Percentiles rank a stretch among this genome's conserved stretches.
Conservation (phyloP, 129 eudicot species). For the Smallanthus sonchifolius region DNA sequence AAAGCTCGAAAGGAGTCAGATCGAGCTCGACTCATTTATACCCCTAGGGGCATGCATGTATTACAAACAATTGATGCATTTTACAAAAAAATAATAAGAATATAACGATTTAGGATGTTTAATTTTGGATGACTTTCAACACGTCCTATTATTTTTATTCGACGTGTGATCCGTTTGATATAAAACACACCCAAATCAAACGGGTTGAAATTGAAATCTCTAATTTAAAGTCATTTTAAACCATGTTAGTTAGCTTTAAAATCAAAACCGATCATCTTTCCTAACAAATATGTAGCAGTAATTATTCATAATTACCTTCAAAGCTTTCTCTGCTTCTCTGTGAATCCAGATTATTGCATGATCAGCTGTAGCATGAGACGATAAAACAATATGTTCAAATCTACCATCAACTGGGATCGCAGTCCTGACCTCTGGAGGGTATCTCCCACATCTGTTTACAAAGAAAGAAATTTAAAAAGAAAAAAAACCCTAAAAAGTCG, state of each 20-base stretch:
- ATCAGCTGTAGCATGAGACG: conserved; percentile 77
- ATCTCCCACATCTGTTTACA: conserved; percentile 78
- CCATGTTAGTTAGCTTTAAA: too few relatives aligned
- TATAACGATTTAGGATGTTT: too few relatives aligned
- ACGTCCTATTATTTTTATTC: too few relatives aligned
- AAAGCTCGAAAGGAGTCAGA: too few relatives aligned
- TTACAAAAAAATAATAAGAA: too few relatives aligned
- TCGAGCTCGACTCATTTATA: neutral
- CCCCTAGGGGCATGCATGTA: too few relatives aligned
- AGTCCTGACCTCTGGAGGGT: conserved; percentile 88
- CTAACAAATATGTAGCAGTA: too few relatives aligned
- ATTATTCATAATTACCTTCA: conserved; percentile 31
- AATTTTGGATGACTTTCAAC: too few relatives aligned
- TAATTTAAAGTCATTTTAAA: too few relatives aligned
- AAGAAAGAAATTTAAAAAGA: neutral
- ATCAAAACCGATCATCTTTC: too few relatives aligned
- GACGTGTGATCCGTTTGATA: neutral
- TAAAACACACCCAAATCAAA: neutral
- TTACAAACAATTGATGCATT: neutral
- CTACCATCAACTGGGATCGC: conserved; percentile 97
- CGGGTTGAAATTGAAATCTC: too few relatives aligned
- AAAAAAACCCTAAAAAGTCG: neutral
- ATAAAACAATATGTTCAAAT: conserved; percentile 88
- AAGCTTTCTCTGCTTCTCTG: conserved; percentile 71
- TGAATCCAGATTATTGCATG: conserved; percentile 82